Conservation (phyloP, 2,329 filamentous ascomycete genomes). For the Diaporthe vaccinii region DNA sequence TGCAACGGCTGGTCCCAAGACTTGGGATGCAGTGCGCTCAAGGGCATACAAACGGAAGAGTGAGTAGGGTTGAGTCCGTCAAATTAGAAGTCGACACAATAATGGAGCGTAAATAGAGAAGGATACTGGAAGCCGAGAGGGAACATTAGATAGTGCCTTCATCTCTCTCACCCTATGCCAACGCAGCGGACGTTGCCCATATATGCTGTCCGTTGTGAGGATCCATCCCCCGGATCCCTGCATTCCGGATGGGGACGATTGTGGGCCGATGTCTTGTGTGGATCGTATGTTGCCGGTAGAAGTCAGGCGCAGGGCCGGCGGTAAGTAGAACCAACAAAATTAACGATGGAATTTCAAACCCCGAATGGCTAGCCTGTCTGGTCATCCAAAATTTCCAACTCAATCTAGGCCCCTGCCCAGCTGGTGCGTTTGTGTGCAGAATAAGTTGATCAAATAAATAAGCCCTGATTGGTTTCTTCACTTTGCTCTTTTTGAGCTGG, state of each 20-base stretch:
- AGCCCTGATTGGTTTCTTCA: background rate
- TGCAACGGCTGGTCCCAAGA: background rate
- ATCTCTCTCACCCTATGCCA: background rate
- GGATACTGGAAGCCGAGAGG: no score
- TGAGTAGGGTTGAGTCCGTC: background rate
- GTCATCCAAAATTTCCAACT: background rate
- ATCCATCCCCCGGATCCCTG: conserved; percentile 12
- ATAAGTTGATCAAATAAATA: background rate
- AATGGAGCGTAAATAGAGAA: background rate
- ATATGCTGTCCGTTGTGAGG: conserved; percentile 7
- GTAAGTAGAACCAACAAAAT: conserved; percentile 14
- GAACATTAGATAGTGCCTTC: background rate
- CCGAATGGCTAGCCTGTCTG: background rate
- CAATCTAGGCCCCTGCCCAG: no score
- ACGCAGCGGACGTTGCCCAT: background rate
- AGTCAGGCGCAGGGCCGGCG: conserved; percentile 28
- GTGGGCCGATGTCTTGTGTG: conserved; percentile 28
- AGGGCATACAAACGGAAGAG: background rate
- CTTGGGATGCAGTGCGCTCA: background rate
- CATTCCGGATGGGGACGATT: conserved; percentile 22
- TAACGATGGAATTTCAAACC: background rate
- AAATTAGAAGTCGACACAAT: background rate
- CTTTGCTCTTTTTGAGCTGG: no score
- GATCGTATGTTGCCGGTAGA: conserved; percentile 28
- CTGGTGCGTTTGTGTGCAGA: background rate